Evolutionary conservation across 2,329 filamentous ascomycete species (phyloP).

Genomic region (Fusarium agapanthi): DNA sequence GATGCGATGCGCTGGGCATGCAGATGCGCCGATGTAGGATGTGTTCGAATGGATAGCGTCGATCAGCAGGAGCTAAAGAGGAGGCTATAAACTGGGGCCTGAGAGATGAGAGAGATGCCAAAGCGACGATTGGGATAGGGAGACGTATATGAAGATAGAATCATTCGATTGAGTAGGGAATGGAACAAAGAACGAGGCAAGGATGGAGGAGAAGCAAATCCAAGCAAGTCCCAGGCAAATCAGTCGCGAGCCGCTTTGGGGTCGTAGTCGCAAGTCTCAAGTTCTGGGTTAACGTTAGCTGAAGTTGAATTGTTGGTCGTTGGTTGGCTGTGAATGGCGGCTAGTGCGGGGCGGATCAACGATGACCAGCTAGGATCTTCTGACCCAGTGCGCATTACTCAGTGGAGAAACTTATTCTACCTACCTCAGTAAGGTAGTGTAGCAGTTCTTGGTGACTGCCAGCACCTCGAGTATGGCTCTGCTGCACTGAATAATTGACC

Average conservation of each 20-base stretch:
- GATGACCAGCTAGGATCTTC: conserved; percentile 36
- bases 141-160: background rate
- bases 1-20: conserved; percentile 15
- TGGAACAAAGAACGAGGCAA: conserved; percentile 12
- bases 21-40: conserved; percentile 29
- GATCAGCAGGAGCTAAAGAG: conserved; percentile 16
- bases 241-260: conserved; percentile 17
- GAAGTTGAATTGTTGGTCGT: conserved; percentile 22
- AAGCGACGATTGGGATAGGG: background rate
- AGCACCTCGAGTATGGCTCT: background rate
- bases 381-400: background rate
- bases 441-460: background rate
- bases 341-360: conserved; percentile 39
- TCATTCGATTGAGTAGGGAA: conserved; percentile 1
- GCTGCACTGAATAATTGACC: background rate
- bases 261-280: conserved; percentile 21
- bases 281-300: conserved; percentile 14
- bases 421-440: background rate
- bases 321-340: conserved; percentile 6
- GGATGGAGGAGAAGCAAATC: conserved; percentile 28
- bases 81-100: conserved; percentile 11
- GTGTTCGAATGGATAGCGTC: conserved; percentile 21
- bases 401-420: background rate
- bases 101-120: background rate
- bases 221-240: conserved; percentile 16